Base-by-base conservation (phyloP, 2,329 filamentous ascomycete species). In the Penicillium sp. region DNA sequence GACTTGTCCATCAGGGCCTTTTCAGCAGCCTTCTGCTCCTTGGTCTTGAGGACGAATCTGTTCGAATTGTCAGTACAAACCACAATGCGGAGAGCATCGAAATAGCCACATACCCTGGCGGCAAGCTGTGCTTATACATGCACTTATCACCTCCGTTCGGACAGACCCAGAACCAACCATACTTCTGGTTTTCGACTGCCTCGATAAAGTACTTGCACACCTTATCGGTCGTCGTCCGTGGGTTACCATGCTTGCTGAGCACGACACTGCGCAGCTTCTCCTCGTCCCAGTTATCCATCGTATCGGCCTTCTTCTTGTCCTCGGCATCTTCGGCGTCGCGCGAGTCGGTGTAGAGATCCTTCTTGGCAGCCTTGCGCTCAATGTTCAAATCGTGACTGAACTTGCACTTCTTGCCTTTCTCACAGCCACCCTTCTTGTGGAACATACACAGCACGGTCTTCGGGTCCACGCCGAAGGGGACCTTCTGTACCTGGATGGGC, bases 191-290 rank as follows among this genome's bases (percentile, higher is more conserved):
- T 79, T 99, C 95, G 63, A 99, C 95, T 28, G 95, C 95, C 68
- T 93, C 89, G 75, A 98, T 95, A 76, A 99, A 99, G 83, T 82
- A 96, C 79, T 98, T 99, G 91, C 95, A 99, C 67, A 99, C 95
- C 80, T 98, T 99, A 75, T 99, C 95, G 49, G 95, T 99, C 5
- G 90, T 91, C 22, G 93, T 96, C 75, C 89, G 88, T 61, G 96
- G 95, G 78, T 99, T 99, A 54, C 95, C 95, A 78, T 99, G 96
- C 82, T 99, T 99, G 71, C 90, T 96, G 75, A 96, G 70, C 25
- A 99, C 92, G 38, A 99, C 95, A 57, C 89, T 89, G 69, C 90
- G 86, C 70, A 99, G 80, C 79, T 98, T 96, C 76, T 96, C 94
- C 76, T 99, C 96, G 74, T 98, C 94, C 95, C 95, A 99, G 72